phyloP scores from a whole-genome alignment of 1,139 yeast species.

The Lodderomyces elongisporus region DNA sequence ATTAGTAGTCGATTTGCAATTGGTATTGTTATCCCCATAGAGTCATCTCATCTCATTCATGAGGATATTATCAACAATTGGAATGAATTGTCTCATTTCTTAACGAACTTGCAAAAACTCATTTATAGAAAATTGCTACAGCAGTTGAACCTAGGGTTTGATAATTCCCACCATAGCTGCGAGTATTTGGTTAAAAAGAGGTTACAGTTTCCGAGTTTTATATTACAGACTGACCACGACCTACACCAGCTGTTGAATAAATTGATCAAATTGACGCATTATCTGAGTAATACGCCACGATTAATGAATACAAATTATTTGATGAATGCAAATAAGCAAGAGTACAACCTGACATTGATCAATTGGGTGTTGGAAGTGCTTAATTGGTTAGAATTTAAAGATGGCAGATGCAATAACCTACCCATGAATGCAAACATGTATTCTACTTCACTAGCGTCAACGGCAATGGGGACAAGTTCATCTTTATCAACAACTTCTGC shows the following conservation, averaged over 20 bases:
- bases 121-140: slow-evolving; percentile 32
- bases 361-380: slow-evolving; percentile 55
- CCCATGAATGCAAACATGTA: no score
- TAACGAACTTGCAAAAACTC: slow-evolving; percentile 35
- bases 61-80: slow-evolving; percentile 46
- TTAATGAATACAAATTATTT: slow-evolving; percentile 35
- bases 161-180: slow-evolving; percentile 11
- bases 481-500: slow-evolving; percentile 7
- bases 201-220: slow-evolving; percentile 32
- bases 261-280: slow-evolving; percentile 36
- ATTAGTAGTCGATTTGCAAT: slow-evolving; percentile 41
- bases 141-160: slow-evolving; percentile 16
- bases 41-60: slow-evolving; percentile 25
- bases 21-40: slow-evolving; percentile 46
- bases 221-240: slow-evolving; percentile 42
- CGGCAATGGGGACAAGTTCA: no score
- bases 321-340: slow-evolving; percentile 15
- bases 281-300: slow-evolving; percentile 43
- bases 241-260: slow-evolving; percentile 30
- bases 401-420: slow-evolving; percentile 33
- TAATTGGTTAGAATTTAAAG: slow-evolving; percentile 61
- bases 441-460: no score
- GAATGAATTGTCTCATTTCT: slow-evolving; percentile 41
- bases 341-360: slow-evolving; percentile 25
- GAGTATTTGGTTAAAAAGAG: slow-evolving; percentile 32